Evolutionary conservation across 176 grass and related monocot genomes (phyloP).

Genomic region (Puccinellia tenuiflora): DNA sequence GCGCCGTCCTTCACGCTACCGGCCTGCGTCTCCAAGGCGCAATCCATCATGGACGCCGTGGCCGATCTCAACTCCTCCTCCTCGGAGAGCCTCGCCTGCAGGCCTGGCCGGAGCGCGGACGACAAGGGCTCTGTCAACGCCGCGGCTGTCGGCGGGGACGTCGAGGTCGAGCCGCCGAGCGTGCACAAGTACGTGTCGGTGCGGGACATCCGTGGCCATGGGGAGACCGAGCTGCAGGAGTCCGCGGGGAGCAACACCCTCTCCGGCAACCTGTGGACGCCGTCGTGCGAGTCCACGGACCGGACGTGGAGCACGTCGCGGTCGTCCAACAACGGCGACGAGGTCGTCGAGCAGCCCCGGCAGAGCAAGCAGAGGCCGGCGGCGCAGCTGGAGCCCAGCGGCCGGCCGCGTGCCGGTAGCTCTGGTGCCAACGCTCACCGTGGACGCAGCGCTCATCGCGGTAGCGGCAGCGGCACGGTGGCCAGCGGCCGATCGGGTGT

Average conservation of each 20-base stretch:
- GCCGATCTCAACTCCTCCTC: conserved; percentile 77
- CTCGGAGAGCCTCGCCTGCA: conserved; percentile 29
- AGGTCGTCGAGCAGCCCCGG: conserved; percentile 6
- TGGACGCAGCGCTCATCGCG: conserved; percentile 37
- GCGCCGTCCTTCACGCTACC: conserved; percentile 55
- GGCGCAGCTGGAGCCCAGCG: conserved; percentile 15
- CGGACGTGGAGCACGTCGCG: conserved; percentile 45
- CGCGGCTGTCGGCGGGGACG: conserved; percentile 16
- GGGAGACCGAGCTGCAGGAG: conserved; percentile 69
- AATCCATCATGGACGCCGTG: conserved; percentile 83
- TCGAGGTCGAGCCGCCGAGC: conserved; percentile 28
- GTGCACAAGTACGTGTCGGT: conserved; percentile 48
- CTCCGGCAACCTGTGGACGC: conserved; percentile 46
- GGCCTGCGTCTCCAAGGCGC: conserved; percentile 76
- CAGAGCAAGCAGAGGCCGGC: conserved; percentile 38
- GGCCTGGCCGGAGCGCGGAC: conserved; percentile 2
- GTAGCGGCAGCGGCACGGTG: conserved; percentile 17
- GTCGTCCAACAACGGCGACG: conserved; percentile 20
- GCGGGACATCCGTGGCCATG: conserved; percentile 35
- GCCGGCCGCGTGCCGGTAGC: conserved; percentile 1
- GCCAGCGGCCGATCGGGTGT: conserved; percentile 37
- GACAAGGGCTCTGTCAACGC: conserved; percentile 43
- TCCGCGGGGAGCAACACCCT: conserved; percentile 88
- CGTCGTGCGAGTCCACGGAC: conserved; percentile 64
- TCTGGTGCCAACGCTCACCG: conserved; percentile 22